A percentile compares a stretch with the other conserved stretches of the same genome.
Conservation (phyloP, 208 protist species). For the Acanthamoeba divionensis region DNA sequence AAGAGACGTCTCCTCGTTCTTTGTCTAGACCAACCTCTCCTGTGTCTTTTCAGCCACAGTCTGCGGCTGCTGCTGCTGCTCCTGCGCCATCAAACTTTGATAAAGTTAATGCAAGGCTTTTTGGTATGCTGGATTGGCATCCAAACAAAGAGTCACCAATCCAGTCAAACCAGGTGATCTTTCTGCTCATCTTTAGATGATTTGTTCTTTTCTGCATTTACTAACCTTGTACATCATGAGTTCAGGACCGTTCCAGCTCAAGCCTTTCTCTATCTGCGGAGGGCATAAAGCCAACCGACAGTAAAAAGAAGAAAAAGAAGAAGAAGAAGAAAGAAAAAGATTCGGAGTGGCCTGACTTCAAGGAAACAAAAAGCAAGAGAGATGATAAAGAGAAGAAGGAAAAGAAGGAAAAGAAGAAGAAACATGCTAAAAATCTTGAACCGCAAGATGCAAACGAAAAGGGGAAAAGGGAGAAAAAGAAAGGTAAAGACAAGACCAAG, state of each 20-base stretch:
- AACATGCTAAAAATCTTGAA: too few relatives aligned
- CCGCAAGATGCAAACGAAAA: not conserved
- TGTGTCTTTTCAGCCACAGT: not conserved
- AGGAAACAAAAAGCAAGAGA: not conserved
- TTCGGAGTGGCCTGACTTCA: not conserved
- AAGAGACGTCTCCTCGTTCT: too few relatives aligned
- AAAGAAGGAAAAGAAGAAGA: not conserved
- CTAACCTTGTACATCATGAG: too few relatives aligned
- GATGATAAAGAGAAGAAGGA: too few relatives aligned
- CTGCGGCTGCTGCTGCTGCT: not conserved
- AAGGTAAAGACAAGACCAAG: not conserved
- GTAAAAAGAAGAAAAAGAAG: not conserved
- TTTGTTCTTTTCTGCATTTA: too few relatives aligned
- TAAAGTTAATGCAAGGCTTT: constrained; percentile 35
- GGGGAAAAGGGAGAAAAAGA: not conserved
- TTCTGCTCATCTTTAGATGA: too few relatives aligned
- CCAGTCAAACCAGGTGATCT: not conserved
- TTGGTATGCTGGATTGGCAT: constrained; percentile 42
- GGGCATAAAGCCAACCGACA: not conserved
- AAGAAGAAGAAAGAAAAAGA: not conserved
- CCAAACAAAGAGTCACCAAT: not conserved
- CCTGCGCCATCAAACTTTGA: not conserved
- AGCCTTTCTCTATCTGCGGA: not conserved
- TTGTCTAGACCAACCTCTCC: not conserved
- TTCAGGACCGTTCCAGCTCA: not conserved